phyloP scores from a whole-genome alignment of 108 stramenopile genomes.

The Conticribra weissflogii region DNA sequence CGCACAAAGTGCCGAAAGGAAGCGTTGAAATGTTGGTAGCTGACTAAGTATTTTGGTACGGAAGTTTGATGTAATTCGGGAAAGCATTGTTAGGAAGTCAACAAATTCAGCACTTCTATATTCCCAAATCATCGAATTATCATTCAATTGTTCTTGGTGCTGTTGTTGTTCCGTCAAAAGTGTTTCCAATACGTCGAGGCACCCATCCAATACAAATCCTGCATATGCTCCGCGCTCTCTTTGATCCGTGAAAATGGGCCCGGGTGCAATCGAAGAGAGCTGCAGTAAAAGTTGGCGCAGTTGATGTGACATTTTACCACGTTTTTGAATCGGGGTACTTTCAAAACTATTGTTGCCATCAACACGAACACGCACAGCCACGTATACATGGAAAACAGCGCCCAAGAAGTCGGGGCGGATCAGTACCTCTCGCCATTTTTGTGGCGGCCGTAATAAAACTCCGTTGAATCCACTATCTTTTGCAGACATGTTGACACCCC shows the following conservation, averaged over 20 bases:
- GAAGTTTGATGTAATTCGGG: conserved; percentile 72
- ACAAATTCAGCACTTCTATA: conserved; percentile 53
- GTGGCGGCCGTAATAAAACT: conserved; percentile 62
- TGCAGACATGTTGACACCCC: conserved; percentile 1
- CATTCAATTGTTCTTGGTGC: conserved; percentile 24
- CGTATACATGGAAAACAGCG: conserved; percentile 60
- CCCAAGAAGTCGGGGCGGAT: conserved; percentile 70
- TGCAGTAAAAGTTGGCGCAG: conserved; percentile 77
- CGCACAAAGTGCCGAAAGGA: conserved; percentile 54
- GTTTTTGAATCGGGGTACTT: conserved; percentile 12
- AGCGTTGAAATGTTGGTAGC: conserved; percentile 53
- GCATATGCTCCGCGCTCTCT: conserved; percentile 65
- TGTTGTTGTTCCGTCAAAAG: conserved; percentile 26
- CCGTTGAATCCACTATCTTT: conserved; percentile 14
- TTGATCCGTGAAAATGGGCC: conserved; percentile 63
- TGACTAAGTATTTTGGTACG: conserved; percentile 45
- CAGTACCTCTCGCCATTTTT: conserved; percentile 61
- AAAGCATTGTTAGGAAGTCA: conserved; percentile 61
- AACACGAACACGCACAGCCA: conserved; percentile 29
- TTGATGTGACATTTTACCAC: conserved; percentile 49
- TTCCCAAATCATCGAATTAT: conserved; percentile 30
- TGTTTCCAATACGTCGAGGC: conserved; percentile 51
- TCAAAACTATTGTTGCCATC: conserved; percentile 19
- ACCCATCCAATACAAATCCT: conserved; percentile 65
- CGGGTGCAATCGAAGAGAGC: conserved; percentile 58